phyloP scores from a whole-genome alignment of 1,139 yeast species.

The Nakaseomyces sp. region DNA sequence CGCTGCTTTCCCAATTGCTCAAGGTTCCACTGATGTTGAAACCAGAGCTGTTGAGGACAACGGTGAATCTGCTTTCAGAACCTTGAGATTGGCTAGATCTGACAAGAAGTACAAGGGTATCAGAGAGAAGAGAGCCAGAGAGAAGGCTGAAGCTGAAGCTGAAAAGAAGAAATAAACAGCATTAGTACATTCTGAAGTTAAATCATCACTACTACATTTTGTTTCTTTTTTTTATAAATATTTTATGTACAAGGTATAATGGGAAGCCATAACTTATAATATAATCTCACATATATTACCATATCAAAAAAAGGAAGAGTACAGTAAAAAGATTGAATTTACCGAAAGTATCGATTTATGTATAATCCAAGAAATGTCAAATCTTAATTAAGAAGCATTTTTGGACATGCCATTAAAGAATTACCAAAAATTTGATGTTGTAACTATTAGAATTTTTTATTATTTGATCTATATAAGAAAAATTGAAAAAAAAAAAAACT shows the following conservation, averaged over 20 bases:
- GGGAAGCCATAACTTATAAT: slow-evolving; percentile 6
- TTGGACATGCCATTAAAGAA: too few species aligned
- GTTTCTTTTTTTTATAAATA: slow-evolving; percentile 6
- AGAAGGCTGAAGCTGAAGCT: slow-evolving; percentile 98
- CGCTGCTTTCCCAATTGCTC: slow-evolving; percentile 88
- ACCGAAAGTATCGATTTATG: background rate
- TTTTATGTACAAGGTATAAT: slow-evolving; percentile 8
- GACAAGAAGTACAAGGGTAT: slow-evolving; percentile 89
- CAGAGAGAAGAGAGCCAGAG: slow-evolving; percentile 96
- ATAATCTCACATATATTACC: slow-evolving; percentile 6
- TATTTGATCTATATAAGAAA: background rate
- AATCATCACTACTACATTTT: slow-evolving; percentile 7
- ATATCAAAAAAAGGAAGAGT: background rate
- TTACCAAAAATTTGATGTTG: too few species aligned
- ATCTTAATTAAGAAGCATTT: too few species aligned
- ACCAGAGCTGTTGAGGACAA: slow-evolving; percentile 93
- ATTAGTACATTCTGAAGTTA: slow-evolving; percentile 2
- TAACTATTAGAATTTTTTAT: background rate
- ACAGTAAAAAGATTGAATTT: background rate
- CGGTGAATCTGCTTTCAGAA: slow-evolving; percentile 70
- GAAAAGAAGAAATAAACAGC: slow-evolving; percentile 86
- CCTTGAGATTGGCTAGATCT: slow-evolving; percentile 91
- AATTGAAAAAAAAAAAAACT: background rate
- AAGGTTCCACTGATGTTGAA: slow-evolving; percentile 59
- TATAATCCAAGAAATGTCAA: too few species aligned